A percentile compares a stretch with the other conserved stretches of the same genome.
phyloP scores from a whole-genome alignment of 371 early-diverging fungal species.

The Dipsacomyces acuminosporus region DNA sequence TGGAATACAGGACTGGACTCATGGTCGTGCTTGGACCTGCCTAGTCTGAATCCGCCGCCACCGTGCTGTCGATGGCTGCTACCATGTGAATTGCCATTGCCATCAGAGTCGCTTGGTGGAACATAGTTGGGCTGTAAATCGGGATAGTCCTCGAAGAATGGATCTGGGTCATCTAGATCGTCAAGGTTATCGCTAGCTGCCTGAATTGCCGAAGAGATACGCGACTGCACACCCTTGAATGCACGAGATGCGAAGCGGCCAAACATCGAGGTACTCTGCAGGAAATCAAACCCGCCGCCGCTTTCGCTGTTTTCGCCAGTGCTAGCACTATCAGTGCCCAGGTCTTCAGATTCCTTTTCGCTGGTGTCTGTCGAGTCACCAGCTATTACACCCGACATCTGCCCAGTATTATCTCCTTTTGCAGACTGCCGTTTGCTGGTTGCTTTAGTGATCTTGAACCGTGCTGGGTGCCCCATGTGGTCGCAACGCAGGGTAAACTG shows the following conservation, averaged over 20 bases:
- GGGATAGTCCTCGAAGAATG: constrained; percentile 24
- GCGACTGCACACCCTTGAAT: constrained; percentile 64
- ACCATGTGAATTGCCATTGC: not conserved
- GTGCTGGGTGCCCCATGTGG: constrained; percentile 71
- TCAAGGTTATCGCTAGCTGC: constrained; percentile 31
- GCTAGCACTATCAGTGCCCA: no score
- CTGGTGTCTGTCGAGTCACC: not conserved
- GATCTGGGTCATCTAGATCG: constrained; percentile 21
- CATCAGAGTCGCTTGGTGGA: not conserved
- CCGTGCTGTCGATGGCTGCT: constrained; percentile 1
- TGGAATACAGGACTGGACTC: constrained; percentile 93
- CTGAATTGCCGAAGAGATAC: constrained; percentile 45
- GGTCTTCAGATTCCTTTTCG: not conserved
- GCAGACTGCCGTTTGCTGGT: not conserved
- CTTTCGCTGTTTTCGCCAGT: not conserved
- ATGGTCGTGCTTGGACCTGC: constrained; percentile 50
- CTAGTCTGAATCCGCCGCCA: constrained; percentile 19
- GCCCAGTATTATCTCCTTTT: no score
- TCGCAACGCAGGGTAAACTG: constrained; percentile 92
- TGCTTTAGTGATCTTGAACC: constrained; percentile 52
- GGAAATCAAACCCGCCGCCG: constrained; percentile 19
- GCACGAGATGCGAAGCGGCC: constrained; percentile 53
- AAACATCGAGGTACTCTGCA: constrained; percentile 33
- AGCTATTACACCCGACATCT: not conserved
- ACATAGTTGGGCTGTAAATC: constrained; percentile 37